Conservation (phyloP, 2,329 filamentous ascomycete species). For the Monilinia vaccinii-corymbosi region DNA sequence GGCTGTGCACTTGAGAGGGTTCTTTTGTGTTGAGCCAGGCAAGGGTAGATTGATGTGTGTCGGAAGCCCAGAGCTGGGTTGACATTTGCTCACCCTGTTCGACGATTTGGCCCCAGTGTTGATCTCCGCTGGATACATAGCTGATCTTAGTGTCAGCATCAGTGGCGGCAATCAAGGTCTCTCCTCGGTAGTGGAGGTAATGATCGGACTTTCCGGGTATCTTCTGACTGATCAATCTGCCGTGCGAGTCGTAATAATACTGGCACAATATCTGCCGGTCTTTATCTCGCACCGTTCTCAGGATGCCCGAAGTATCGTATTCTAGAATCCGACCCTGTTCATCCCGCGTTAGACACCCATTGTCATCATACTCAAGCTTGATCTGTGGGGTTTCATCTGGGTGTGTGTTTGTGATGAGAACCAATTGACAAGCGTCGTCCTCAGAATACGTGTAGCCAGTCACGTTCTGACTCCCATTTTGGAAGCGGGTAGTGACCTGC, state of each 20-base stretch:
- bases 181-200: neutral
- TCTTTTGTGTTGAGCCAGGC: neutral
- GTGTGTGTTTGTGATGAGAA: neutral
- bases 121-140: neutral
- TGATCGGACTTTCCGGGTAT: neutral
- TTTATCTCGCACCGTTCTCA: neutral
- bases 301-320: neutral
- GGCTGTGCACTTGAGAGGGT: neutral
- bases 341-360: neutral
- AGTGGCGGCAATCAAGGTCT: neutral
- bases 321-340: neutral
- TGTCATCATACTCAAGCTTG: neutral
- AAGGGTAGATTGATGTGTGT: neutral
- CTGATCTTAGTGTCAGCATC: neutral
- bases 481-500: neutral
- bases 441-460: neutral
- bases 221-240: neutral
- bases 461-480: neutral
- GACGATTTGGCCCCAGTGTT: neutral
- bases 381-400: neutral
- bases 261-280: neutral
- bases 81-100: neutral
- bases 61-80: neutral
- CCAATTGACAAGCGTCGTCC: neutral
- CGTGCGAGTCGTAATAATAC: neutral